phyloP scores from a whole-genome alignment of 441 rosid genomes.

The Dalechampia spathulata region DNA sequence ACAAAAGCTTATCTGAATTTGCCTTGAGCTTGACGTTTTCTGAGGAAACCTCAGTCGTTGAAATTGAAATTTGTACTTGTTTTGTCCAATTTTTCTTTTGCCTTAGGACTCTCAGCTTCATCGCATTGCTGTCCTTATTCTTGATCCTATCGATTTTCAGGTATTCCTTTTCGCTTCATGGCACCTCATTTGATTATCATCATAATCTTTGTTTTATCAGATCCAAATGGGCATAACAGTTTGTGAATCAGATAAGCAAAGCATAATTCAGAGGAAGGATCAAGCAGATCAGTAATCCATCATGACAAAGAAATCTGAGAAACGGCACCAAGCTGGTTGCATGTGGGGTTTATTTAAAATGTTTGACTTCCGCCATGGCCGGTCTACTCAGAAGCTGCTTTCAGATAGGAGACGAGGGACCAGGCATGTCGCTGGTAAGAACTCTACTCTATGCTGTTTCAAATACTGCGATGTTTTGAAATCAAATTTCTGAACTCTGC shows the following conservation, averaged over 20 bases:
- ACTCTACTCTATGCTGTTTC: no score
- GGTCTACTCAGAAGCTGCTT: slow-evolving; percentile 60
- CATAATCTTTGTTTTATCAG: slow-evolving; percentile 15
- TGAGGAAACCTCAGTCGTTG: slow-evolving; percentile 23
- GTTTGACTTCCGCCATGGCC: slow-evolving; percentile 73
- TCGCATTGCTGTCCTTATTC: slow-evolving; percentile 23
- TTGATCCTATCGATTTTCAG: slow-evolving; percentile 21
- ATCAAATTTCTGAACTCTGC: slow-evolving; percentile 2
- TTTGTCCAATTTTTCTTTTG: no score
- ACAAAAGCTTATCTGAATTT: no score
- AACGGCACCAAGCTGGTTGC: slow-evolving; percentile 64
- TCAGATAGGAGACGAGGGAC: slow-evolving; percentile 46
- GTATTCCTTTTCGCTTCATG: no score
- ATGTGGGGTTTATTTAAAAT: slow-evolving; percentile 81
- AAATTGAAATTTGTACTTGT: slow-evolving; percentile 25
- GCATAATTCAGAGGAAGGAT: slow-evolving; percentile 9
- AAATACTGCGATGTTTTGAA: no score
- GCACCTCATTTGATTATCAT: no score
- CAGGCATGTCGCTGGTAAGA: slow-evolving; percentile 38
- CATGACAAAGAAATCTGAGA: slow-evolving; percentile 54
- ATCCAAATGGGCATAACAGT: slow-evolving; percentile 5
- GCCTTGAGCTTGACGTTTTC: slow-evolving; percentile 28
- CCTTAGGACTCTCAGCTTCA: background rate
- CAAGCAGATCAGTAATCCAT: background rate
- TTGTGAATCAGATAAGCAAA: slow-evolving; percentile 4